Percentiles rank a stretch among this genome's conserved stretches.
These are phyloP conservation scores for Alternaria sp. DNA, from an alignment of 2,329 filamentous ascomycete genomes.

Conservation along the genomic window DNA sequence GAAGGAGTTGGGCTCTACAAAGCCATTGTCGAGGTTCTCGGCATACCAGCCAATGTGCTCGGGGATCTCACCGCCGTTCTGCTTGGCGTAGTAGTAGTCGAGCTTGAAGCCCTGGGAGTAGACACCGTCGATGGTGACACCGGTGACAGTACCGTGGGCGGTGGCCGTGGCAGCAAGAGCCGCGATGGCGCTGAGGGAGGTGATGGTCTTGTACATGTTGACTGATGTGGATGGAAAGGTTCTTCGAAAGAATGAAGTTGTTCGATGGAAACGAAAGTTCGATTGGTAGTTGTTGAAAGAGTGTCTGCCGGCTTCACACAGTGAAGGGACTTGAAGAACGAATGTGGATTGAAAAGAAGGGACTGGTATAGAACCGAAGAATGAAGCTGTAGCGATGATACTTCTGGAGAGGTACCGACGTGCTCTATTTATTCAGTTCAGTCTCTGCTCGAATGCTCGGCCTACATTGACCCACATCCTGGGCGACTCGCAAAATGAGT, in stretches of 20 bases:
- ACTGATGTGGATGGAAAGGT: constrained; percentile 7
- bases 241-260: constrained; percentile 23
- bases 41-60: constrained; percentile 56
- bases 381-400: constrained; percentile 38
- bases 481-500: constrained; percentile 13
- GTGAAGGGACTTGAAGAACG: constrained; percentile 41
- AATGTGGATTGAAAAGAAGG: constrained; percentile 41
- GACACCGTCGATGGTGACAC: constrained; percentile 58
- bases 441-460: neutral
- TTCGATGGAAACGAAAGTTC: constrained; percentile 33
- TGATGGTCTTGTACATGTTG: constrained; percentile 42
- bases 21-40: constrained; percentile 50
- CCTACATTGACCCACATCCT: neutral
- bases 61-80: constrained; percentile 36
- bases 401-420: constrained; percentile 10
- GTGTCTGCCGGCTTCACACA: constrained; percentile 45
- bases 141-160: constrained; percentile 58
- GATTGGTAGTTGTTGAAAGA: constrained; percentile 33
- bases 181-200: constrained; percentile 38
- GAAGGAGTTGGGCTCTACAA: constrained; percentile 42
- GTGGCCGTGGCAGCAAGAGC: constrained; percentile 52
- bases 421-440: constrained; percentile 34
- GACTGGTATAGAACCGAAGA: constrained; percentile 36
- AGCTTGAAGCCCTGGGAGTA: constrained; percentile 57
- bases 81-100: constrained; percentile 50